Evolutionary conservation across 352 stramenopile species (phyloP), one percentile per base, ranked within the genome.

Genomic region (Pythium plurisporium): DNA sequence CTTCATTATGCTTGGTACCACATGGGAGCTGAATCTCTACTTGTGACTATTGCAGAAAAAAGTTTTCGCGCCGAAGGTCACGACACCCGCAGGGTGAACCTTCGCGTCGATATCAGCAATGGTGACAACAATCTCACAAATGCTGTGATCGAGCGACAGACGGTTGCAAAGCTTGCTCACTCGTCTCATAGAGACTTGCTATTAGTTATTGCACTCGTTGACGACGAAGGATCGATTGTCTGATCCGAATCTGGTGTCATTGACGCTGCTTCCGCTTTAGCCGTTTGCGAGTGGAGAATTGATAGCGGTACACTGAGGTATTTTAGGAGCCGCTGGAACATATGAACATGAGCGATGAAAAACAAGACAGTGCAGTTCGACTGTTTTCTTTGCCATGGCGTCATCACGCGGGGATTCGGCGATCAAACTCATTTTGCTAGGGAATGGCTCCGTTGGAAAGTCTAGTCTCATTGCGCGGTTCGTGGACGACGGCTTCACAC

Each of bases 391-490:
- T 19, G 8, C 27, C 9, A 65, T 65, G 58, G 42, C 43, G 34
- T 41, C 46, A 36, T 62, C 38, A n/a, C 60, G 64, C 50, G 74
- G 73, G 4, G 76, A 89, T 55, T 55, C 73, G n/a, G 69, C 66
- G 19, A 87, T 89, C 65, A 95, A 96, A 62, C 65, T 96, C 27
- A 76, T 96, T 48, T 49, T 96, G 49, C 64, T 95, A 49, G 81
- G 85, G 22, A 94, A 96, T 51, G 87, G 81, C 11, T 93, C 74
- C 10, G 85, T 95, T n/a, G 82, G 85, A 27, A 95, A 96, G 60
- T 87, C 76, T 6, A 93, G 76, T 51, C 73, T 96, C 49, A 91
- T 94, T 50, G 73, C 76, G 34, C 79, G 83, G 17, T 96, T 96
- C 43, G 72, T 91, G 5, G 75, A 85, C 40, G 78, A 91, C 55